Base-by-base conservation (phyloP, 805 yeast genomes). In the Sugiyamaella floridensis region DNA sequence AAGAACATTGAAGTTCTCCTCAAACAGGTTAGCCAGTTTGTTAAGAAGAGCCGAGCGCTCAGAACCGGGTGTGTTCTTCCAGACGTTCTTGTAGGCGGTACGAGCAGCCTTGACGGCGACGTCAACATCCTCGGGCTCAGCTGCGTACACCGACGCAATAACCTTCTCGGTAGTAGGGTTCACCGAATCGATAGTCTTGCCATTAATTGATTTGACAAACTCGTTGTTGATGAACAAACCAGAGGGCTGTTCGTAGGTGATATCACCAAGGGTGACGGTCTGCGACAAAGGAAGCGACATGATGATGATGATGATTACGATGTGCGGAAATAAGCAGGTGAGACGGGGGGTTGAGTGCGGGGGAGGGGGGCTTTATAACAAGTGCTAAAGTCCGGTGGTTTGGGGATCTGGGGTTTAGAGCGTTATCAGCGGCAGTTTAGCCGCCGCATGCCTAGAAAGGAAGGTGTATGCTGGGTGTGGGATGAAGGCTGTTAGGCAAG, bases 91-190 rank as follows among this genome's bases (percentile, higher is more conserved):
- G 75, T 84, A 88, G 10, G 97, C 97, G 42, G 73, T 74, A 58
- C 78, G 74, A 45, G 97, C 97, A 40, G 95, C 95, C 22, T 80
- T 78, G 34, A 92, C 96, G 15, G 98, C 98, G 54, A 70, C 60
- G 59, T 89, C 90, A 40, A 89, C 84, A 68, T 89, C 97, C 50
- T 78, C 92, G 49, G 73, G 83, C 54, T 79, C 75, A 46, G 90
- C 96, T 66, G 83, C 90, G 67, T 85, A 82, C 49, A 86, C 81
- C 48, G 77, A 77, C 49, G 83, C 75, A 58, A 87, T 79, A 54
- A 73, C 77, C 65, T 85, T 83, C 69, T 86, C 93, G 43, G 90
- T 85, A 16, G 88, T 74, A 26, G 95, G 93, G 65, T 82, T 76
- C 52, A 81, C 66, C 16, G 82, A 82, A 54, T 66, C 83, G 59